Conservation (phyloP, 2,329 filamentous ascomycete species). For the Penicillium sp. region DNA sequence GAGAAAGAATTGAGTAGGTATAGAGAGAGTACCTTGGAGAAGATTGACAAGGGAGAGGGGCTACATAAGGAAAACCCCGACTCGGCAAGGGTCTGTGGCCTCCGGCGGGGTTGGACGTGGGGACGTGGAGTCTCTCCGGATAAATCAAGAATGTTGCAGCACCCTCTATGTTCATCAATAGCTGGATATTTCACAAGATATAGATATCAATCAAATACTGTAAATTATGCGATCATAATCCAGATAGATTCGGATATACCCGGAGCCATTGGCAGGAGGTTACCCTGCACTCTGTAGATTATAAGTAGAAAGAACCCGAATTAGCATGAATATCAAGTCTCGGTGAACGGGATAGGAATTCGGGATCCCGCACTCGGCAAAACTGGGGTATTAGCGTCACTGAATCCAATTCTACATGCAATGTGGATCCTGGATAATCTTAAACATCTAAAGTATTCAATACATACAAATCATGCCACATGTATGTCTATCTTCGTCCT, state of each 20-base stretch:
- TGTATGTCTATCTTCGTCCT: too few relatives aligned
- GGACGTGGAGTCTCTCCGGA: conserved; percentile 16
- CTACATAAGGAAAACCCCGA: conserved; percentile 4
- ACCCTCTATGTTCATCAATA: neutral
- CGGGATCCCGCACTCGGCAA: conserved; percentile 20
- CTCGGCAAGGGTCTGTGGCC: conserved; percentile 1
- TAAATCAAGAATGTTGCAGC: neutral
- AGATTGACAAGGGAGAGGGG: conserved; percentile 2
- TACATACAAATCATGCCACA: too few relatives aligned
- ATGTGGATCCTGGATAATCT: neutral
- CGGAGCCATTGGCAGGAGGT: neutral
- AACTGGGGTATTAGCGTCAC: conserved; percentile 8
- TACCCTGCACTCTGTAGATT: neutral
- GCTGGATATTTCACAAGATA: neutral
- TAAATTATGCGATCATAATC: neutral
- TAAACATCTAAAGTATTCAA: too few relatives aligned
- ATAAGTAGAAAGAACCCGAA: neutral
- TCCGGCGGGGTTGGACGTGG: conserved; percentile 23
- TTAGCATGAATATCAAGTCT: conserved; percentile 8
- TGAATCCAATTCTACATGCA: neutral
- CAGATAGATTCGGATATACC: neutral
- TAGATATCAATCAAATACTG: neutral
- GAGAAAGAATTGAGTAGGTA: neutral
- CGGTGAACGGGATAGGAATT: conserved; percentile 24
- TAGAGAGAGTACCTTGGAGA: conserved; percentile 10